Conservation (phyloP, 2,329 filamentous ascomycete species). For the Fusarium sp. region DNA sequence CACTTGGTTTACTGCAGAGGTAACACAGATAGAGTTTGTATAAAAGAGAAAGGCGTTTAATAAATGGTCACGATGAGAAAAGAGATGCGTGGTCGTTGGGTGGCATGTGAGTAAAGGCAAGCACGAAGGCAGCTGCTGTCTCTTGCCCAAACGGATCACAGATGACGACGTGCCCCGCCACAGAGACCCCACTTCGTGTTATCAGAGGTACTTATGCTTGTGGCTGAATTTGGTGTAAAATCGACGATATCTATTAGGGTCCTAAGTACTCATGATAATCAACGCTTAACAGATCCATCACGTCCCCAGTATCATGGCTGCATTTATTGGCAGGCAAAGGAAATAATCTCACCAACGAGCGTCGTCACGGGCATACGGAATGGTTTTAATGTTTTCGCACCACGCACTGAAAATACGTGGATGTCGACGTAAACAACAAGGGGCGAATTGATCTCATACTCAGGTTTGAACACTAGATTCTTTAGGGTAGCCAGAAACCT, state of each 20-base stretch:
- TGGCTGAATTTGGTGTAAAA: background rate
- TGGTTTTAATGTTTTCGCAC: constrained; percentile 16
- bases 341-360: constrained; percentile 6
- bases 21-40: background rate
- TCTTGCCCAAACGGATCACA: constrained; percentile 37
- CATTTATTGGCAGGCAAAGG: constrained; percentile 12
- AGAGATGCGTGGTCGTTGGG: background rate
- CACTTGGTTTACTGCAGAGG: background rate
- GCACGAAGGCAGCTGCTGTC: constrained; percentile 15
- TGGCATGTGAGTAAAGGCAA: constrained; percentile 35
- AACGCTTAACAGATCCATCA: constrained; percentile 11
- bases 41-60: constrained; percentile 9
- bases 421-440: constrained; percentile 11
- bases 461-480: background rate
- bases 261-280: constrained; percentile 12
- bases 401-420: constrained; percentile 31
- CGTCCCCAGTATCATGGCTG: constrained; percentile 7
- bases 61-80: constrained; percentile 11
- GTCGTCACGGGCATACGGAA: constrained; percentile 31
- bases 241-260: background rate
- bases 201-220: constrained; percentile 24
- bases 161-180: constrained; percentile 46
- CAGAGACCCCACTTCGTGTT: constrained; percentile 21
- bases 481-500: background rate
- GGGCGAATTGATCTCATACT: background rate